Conservation (phyloP, 1,284 basidiomycete species). For the Ustilago esculenta region DNA sequence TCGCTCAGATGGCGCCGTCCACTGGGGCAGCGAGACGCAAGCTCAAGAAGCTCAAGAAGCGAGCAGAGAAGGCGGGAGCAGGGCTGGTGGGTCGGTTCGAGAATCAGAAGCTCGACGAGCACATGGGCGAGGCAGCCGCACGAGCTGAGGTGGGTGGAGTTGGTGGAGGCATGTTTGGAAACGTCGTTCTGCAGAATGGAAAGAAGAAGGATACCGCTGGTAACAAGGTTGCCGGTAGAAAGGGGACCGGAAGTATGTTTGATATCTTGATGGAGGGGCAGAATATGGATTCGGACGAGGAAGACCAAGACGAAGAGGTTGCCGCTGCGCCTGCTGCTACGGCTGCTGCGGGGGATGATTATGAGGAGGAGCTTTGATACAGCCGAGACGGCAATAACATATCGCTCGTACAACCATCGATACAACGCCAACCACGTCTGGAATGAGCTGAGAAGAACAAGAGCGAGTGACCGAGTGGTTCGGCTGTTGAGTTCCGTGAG, state of each 20-base stretch:
- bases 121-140: not conserved
- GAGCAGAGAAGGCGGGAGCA: conserved; percentile 33
- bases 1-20: conserved; percentile 26
- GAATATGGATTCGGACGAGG: conserved; percentile 12
- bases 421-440: no score
- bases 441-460: no score
- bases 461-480: no score
- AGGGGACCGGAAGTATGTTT: conserved; percentile 41
- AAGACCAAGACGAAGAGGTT: conserved; percentile 6
- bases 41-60: conserved; percentile 51
- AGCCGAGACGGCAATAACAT: no score
- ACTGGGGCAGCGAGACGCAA: conserved; percentile 17
- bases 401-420: no score
- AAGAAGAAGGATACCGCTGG: not conserved
- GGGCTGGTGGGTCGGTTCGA: conserved; percentile 36
- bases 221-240: no score
- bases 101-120: conserved; percentile 18
- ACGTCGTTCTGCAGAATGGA: not conserved
- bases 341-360: conserved; percentile 5
- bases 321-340: not conserved
- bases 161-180: conserved; percentile 33
- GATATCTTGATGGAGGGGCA: conserved; percentile 27
- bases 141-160: conserved; percentile 2
- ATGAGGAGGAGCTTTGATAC: conserved; percentile 37
- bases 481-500: no score